These are phyloP conservation scores for Solidago caesia DNA, from an alignment of 129 eudicot species.

Conservation along the genomic window DNA sequence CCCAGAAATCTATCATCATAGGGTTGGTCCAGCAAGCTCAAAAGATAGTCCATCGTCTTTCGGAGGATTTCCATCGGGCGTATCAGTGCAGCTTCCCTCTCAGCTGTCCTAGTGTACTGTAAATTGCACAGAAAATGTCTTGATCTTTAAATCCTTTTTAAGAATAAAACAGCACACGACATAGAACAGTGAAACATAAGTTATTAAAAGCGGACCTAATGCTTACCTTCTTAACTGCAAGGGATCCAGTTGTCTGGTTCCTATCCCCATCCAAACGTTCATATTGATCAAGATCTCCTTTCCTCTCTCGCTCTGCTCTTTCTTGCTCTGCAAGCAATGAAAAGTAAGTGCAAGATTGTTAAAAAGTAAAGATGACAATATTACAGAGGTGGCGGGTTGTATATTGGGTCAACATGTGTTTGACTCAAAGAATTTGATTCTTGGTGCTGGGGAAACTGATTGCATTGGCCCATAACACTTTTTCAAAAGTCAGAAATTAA, in stretches of 20 bases:
- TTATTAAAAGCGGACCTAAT: not conserved
- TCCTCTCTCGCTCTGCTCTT: slow-evolving; percentile 94
- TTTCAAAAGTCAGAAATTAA: not conserved
- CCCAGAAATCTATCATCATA: slow-evolving; percentile 81
- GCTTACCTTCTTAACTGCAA: slow-evolving; percentile 90
- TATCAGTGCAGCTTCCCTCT: slow-evolving; percentile 90
- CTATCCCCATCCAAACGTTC: slow-evolving; percentile 96
- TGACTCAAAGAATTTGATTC: not conserved
- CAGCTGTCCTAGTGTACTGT: slow-evolving; percentile 97
- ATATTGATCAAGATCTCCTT: slow-evolving; percentile 97
- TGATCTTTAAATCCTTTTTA: not conserved
- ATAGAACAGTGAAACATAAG: slow-evolving; percentile 4
- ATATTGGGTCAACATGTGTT: not conserved
- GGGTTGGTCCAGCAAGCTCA: slow-evolving; percentile 70
- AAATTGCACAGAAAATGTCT: slow-evolving; percentile 10
- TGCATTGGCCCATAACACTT: not conserved
- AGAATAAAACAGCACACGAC: slow-evolving; percentile 19
- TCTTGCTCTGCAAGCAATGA: slow-evolving; percentile 59
- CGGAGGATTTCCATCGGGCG: slow-evolving; percentile 84
- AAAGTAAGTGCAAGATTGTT: not conserved
- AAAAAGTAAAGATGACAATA: not conserved
- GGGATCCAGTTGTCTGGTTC: slow-evolving; percentile 67
- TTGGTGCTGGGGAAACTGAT: not conserved
- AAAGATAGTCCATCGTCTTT: slow-evolving; percentile 87
- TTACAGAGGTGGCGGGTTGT: not conserved